A percentile compares a stretch with the other conserved stretches of the same genome.
Evolutionary conservation across 2,329 filamentous ascomycete species (phyloP).

Genomic region (Beauveria sp.): DNA sequence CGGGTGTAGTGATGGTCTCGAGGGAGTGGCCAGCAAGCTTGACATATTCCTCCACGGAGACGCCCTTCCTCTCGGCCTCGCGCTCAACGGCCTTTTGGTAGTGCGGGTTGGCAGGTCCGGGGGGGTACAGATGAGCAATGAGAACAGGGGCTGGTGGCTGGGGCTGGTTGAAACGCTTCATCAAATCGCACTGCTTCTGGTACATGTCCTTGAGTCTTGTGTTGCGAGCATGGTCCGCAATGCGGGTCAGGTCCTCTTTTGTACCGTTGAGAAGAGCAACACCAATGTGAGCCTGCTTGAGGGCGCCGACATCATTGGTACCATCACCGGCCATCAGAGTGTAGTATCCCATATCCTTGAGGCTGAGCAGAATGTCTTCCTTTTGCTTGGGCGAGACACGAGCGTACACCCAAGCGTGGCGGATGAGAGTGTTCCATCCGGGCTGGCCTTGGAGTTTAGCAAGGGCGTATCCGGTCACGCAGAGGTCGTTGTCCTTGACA

Average conservation of each 20-base stretch:
- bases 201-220: slow-evolving; percentile 99
- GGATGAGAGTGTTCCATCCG: slow-evolving; percentile 69
- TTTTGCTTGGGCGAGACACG: slow-evolving; percentile 98
- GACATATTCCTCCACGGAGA: slow-evolving; percentile 51
- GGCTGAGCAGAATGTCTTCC: slow-evolving; percentile 92
- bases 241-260: slow-evolving; percentile 80
- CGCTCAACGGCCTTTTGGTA: slow-evolving; percentile 86
- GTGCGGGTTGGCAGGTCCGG: slow-evolving; percentile 85
- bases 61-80: slow-evolving; percentile 72
- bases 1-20: slow-evolving; percentile 60
- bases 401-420: slow-evolving; percentile 94
- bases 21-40: slow-evolving; percentile 44
- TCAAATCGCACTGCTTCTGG: slow-evolving; percentile 86
- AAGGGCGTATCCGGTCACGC: slow-evolving; percentile 89
- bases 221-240: slow-evolving; percentile 86
- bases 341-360: slow-evolving; percentile 95
- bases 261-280: slow-evolving; percentile 94
- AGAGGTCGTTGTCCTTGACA: slow-evolving; percentile 79
- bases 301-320: slow-evolving; percentile 93
- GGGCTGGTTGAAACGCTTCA: slow-evolving; percentile 92
- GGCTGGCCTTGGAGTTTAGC: slow-evolving; percentile 77
- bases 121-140: slow-evolving; percentile 91
- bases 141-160: slow-evolving; percentile 82
- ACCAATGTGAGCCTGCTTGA: slow-evolving; percentile 97
- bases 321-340: slow-evolving; percentile 98